Percentiles rank a stretch among this genome's conserved stretches.
Conservation (phyloP, 805 yeast genomes). For the Suhomyces vadensis region DNA sequence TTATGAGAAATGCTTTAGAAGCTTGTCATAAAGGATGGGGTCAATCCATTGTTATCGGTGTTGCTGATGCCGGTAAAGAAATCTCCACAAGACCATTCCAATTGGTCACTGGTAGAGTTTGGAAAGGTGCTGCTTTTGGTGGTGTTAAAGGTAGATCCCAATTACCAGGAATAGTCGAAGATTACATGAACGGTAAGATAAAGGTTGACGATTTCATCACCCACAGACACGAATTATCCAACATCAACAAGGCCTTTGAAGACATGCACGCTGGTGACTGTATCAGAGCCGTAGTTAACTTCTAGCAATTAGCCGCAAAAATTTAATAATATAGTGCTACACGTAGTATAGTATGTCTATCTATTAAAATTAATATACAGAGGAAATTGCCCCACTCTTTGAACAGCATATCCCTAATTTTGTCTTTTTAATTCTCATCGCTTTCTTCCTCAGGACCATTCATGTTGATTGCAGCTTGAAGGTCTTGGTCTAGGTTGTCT, state of each 20-base stretch:
- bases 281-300: slow-evolving; percentile 83
- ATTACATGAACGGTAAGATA: slow-evolving; percentile 75
- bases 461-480: slow-evolving; percentile 15
- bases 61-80: slow-evolving; percentile 98
- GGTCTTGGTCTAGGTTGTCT: slow-evolving; percentile 15
- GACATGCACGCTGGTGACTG: slow-evolving; percentile 94
- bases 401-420: no score
- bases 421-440: slow-evolving; percentile 17
- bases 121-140: slow-evolving; percentile 99
- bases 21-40: slow-evolving; percentile 99
- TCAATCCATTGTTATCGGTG: slow-evolving; percentile 91
- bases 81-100: slow-evolving; percentile 98
- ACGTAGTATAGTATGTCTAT: background rate
- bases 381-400: background rate
- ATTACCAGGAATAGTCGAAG: slow-evolving; percentile 86
- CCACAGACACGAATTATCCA: slow-evolving; percentile 74
- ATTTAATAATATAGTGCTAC: background rate
- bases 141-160: slow-evolving; percentile 98
- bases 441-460: slow-evolving; percentile 20
- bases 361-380: background rate
- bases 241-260: slow-evolving; percentile 87
- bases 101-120: slow-evolving; percentile 96
- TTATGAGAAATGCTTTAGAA: slow-evolving; percentile 95
- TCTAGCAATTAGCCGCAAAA: slow-evolving; percentile 25
- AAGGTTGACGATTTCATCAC: slow-evolving; percentile 96